Conservation (phyloP, 1,284 basidiomycete species). For the Phellinidium pouzarii region DNA sequence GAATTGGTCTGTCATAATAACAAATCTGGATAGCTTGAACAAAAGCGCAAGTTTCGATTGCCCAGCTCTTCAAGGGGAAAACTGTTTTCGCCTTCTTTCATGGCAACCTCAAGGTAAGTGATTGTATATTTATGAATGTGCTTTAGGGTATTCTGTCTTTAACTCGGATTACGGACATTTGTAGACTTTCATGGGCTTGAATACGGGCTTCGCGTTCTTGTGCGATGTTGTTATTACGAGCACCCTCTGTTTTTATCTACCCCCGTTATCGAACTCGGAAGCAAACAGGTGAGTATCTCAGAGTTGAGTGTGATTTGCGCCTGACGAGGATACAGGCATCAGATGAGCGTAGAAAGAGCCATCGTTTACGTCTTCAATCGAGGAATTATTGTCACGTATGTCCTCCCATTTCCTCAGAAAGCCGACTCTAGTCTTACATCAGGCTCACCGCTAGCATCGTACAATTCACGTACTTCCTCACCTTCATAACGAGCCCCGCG, state of each 20-base stretch:
- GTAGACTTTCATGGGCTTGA: neutral
- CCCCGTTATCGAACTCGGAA: neutral
- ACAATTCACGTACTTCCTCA: neutral
- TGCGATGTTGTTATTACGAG: neutral
- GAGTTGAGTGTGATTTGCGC: no score
- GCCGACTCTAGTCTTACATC: no score
- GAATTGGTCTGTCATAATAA: neutral
- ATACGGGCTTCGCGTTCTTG: neutral
- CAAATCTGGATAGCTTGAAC: no score
- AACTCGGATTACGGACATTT: neutral
- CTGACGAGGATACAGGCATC: neutral
- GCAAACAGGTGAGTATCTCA: neutral
- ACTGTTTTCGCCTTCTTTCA: neutral
- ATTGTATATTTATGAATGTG: no score
- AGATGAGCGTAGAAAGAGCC: neutral
- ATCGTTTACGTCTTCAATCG: constrained; percentile 1
- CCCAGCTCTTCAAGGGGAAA: neutral
- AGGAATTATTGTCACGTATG: neutral
- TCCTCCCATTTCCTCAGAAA: no score
- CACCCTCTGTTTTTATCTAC: neutral
- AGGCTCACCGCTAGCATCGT: no score
- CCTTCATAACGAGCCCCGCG: neutral
- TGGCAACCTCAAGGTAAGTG: constrained; percentile 1
- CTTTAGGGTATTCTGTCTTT: no score
- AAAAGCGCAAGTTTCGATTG: neutral